Evolutionary conservation across 208 protist genomes (phyloP), one percentile per base, ranked within the genome.

Genomic region (Leishmania tropica): DNA sequence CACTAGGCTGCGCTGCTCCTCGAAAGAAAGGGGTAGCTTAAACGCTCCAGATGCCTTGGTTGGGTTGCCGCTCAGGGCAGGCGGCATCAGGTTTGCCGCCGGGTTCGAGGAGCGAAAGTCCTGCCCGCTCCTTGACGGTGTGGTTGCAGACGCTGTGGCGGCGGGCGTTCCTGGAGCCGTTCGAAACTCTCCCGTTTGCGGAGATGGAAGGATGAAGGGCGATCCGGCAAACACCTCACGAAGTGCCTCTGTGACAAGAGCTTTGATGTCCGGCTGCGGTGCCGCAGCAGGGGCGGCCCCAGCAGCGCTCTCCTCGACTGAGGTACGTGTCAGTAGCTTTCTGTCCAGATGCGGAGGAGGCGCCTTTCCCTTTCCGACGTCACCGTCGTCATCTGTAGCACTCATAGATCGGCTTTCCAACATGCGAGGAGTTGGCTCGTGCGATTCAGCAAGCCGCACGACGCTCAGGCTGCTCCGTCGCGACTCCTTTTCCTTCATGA

Each of bases 171-270:
- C 54, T 60, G 80, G 68, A 31, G 71, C 40, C 7, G 83, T 74
- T 17, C 54, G 73, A 35, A n/a, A 31, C 54, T 81, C 78, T 67
- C 70, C 51, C 7, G 53, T 35, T 65, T 75, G 71, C 28, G 88
- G 89, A 58, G 86, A 89, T 65, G 87, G 78, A 37, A 90, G 77
- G 75, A 89, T 94, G 76, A 92, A 94, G 2, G 91, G 90, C 37
- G 89, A 94, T 40, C 85, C 89, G 4, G 86, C 79, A 84, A 96
- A 93, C 1, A 93, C 85, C 73, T 91, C 85, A 47, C 88, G 85
- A 58, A 96, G 85, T 53, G 89, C 87, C 62, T 94, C 91, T 19
- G 88, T 94, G n/a, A 96, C 76, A 65, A 90, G 77, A 70, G 84
- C 82, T 42, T 92, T 90, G 51, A 96, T 88, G 77, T 94, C 88